These are phyloP conservation scores for Tuber magnatum DNA, from an alignment of 495 filamentous ascomycete species.

Conservation along the genomic window DNA sequence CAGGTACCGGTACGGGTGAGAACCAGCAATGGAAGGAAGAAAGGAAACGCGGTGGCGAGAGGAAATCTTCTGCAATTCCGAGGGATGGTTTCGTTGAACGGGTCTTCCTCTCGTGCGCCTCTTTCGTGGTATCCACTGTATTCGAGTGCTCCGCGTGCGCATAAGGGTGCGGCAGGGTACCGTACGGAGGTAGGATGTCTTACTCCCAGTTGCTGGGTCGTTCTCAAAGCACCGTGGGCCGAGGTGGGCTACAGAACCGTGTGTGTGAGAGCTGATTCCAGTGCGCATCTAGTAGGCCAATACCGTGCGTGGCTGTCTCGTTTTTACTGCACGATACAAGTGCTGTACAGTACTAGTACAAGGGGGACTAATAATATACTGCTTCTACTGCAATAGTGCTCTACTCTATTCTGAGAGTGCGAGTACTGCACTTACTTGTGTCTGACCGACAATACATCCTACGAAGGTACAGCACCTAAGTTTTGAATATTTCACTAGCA, in stretches of 20 bases:
- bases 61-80: not conserved
- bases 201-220: not conserved
- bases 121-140: not conserved
- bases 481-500: too few species aligned
- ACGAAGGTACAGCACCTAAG: too few species aligned
- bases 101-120: not conserved
- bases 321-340: too few species aligned
- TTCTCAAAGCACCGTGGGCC: not conserved
- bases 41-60: not conserved
- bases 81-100: not conserved
- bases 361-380: not conserved
- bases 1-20: not conserved
- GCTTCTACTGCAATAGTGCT: too few species aligned
- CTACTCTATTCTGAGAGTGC: not conserved
- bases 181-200: not conserved
- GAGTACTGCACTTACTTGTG: not conserved
- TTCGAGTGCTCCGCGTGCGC: not conserved
- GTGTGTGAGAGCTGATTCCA: not conserved
- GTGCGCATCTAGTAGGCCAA: not conserved
- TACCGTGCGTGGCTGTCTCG: not conserved
- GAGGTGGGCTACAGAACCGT: not conserved
- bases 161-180: too few species aligned
- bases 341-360: not conserved
- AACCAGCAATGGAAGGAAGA: not conserved
- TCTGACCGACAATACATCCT: not conserved